Percentiles rank a stretch among this genome's conserved stretches.
Conservation (phyloP, 768 basidiomycete genomes). For the Kwoniella sp. region DNA sequence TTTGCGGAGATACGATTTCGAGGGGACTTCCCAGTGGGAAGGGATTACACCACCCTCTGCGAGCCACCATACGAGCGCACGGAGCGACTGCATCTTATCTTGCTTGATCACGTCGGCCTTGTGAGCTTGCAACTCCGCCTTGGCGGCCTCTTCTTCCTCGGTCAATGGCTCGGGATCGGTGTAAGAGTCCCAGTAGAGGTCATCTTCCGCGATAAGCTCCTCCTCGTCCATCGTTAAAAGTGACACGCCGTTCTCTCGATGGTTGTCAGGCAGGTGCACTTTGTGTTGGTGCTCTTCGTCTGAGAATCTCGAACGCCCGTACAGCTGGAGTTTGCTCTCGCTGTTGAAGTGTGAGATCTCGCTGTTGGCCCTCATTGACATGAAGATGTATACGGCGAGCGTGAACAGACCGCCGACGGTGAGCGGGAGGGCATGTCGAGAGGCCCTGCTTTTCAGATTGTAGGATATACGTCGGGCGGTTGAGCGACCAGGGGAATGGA, state of each 20-base stretch:
- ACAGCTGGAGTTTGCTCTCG: conserved; percentile 8
- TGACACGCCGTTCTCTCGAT: conserved; percentile 30
- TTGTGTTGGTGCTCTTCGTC: conserved; percentile 18
- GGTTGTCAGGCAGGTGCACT: conserved; percentile 13
- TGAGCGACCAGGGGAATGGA: conserved; percentile 14
- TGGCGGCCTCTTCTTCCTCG: conserved; percentile 32
- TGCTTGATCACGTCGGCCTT: conserved; percentile 37
- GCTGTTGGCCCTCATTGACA: conserved; percentile 10
- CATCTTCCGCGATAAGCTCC: conserved; percentile 50
- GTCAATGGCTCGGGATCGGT: conserved; percentile 32
- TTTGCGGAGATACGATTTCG: conserved; percentile 28
- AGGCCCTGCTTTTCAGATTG: conserved; percentile 32
- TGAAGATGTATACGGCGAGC: conserved; percentile 29
- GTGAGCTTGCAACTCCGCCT: conserved; percentile 28
- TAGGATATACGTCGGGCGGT: conserved; percentile 39
- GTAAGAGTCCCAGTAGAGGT: conserved; percentile 42
- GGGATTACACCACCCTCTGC: conserved; percentile 50
- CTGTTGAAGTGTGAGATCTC: conserved; percentile 17
- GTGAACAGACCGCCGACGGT: conserved; percentile 28
- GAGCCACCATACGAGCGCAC: conserved; percentile 50
- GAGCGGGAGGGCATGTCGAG: conserved; percentile 27
- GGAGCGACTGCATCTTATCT: conserved; percentile 36
- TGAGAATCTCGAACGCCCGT: conserved; percentile 20
- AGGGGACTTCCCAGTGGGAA: conserved; percentile 39
- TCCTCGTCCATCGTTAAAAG: conserved; percentile 39